Evolutionary conservation across 2,329 filamentous ascomycete genomes (phyloP).

Genomic region (Pestalotiopsis sp.): DNA sequence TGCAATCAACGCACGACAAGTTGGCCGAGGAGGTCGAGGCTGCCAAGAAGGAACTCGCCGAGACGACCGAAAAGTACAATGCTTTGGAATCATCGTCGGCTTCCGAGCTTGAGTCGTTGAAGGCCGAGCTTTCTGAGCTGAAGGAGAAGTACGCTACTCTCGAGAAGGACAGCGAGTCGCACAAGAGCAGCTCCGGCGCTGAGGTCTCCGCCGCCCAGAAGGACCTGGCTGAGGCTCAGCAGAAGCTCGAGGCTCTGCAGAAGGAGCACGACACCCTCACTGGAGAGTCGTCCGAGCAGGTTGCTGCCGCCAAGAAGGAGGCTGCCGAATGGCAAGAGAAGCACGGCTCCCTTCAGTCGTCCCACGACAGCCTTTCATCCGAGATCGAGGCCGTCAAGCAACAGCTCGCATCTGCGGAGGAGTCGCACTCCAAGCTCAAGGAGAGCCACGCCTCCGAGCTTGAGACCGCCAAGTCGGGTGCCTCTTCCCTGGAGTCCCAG

Average conservation of each 20-base stretch:
- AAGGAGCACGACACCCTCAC: conserved; percentile 20
- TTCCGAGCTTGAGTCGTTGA: conserved; percentile 31
- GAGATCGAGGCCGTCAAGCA: conserved; percentile 25
- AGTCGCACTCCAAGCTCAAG: conserved; percentile 23
- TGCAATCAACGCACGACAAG: conserved; percentile 17
- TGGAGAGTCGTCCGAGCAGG: conserved; percentile 23
- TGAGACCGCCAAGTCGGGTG: conserved; percentile 19
- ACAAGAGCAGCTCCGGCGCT: conserved; percentile 14
- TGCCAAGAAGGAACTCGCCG: conserved; percentile 14
- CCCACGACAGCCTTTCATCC: conserved; percentile 20
- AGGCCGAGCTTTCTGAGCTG: conserved; percentile 25
- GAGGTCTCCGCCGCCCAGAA: conserved; percentile 22
- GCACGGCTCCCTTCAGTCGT: conserved; percentile 21
- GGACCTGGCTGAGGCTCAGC: conserved; percentile 23
- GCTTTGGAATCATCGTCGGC: conserved; percentile 29
- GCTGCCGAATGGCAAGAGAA: conserved; percentile 26
- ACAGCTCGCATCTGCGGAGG: conserved; percentile 22
- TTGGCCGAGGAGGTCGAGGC: conserved; percentile 12
- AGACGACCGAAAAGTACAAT: conserved; percentile 10
- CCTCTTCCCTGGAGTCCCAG: conserved; percentile 25
- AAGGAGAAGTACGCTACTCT: conserved; percentile 24
- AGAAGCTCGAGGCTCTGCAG: conserved; percentile 23
- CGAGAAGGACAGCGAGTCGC: conserved; percentile 15
- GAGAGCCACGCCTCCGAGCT: conserved; percentile 18
- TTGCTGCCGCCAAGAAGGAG: conserved; percentile 34